A percentile compares a stretch with the other conserved stretches of the same genome.
These are phyloP conservation scores for Globisporangium spinosum DNA, from an alignment of 352 stramenopile genomes.

Conservation along the genomic window DNA sequence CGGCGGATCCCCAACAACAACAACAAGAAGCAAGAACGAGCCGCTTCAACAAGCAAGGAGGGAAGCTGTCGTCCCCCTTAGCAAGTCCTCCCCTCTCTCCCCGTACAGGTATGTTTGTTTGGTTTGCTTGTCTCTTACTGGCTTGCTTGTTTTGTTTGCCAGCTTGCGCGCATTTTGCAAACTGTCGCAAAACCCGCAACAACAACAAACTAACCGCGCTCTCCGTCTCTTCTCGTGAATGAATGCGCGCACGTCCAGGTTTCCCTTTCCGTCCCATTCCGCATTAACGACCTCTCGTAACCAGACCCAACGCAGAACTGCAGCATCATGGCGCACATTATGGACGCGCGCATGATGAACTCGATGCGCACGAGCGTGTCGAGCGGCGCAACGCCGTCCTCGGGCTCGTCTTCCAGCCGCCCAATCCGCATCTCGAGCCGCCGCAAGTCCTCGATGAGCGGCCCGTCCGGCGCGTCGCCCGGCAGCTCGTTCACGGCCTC, in stretches of 20 bases:
- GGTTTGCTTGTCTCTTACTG: constrained; percentile 3
- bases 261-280: background rate
- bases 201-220: background rate
- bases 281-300: background rate
- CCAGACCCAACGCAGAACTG: no score
- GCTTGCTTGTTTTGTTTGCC: background rate
- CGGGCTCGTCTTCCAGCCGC: constrained; percentile 7
- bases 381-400: constrained; percentile 16
- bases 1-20: background rate
- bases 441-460: constrained; percentile 49
- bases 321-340: constrained; percentile 52
- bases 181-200: background rate
- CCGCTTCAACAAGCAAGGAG: background rate
- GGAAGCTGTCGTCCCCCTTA: background rate
- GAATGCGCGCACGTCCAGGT: background rate
- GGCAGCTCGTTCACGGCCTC: constrained; percentile 20
- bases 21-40: background rate
- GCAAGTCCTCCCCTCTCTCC: background rate
- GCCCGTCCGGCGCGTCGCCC: constrained; percentile 17
- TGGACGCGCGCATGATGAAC: constrained; percentile 54
- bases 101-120: constrained; percentile 1
- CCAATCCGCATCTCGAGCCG: constrained; percentile 24
- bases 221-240: background rate
- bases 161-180: background rate
- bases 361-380: constrained; percentile 39